Evolutionary conservation across 805 yeast species (phyloP).

Genomic region (Kuraishia floccosa): DNA sequence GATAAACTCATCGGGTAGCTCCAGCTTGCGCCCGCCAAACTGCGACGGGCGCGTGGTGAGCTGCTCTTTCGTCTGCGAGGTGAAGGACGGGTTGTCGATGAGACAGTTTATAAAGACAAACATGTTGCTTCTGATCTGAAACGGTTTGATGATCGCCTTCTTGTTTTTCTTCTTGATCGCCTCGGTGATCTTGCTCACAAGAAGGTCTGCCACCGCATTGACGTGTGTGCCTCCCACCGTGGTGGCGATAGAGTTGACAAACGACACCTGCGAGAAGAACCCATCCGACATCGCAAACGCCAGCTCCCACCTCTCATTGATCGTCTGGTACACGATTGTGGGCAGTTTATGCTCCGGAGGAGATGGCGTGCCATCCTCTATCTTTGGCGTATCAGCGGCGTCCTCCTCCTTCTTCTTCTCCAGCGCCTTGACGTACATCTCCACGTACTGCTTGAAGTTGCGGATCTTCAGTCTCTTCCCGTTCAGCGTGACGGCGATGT

Average conservation of each 20-base stretch:
- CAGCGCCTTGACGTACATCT: conserved; percentile 75
- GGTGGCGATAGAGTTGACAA: conserved; percentile 96
- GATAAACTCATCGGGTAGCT: conserved; percentile 68
- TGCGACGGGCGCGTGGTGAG: conserved; percentile 80
- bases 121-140: conserved; percentile 83
- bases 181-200: conserved; percentile 67
- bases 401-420: conserved; percentile 19
- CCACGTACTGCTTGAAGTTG: conserved; percentile 80
- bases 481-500: conserved; percentile 68
- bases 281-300: conserved; percentile 93
- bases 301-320: conserved; percentile 89
- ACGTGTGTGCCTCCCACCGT: conserved; percentile 97
- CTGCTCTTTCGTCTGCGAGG: conserved; percentile 96
- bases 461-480: conserved; percentile 59
- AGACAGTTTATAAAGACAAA: conserved; percentile 85
- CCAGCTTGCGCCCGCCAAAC: conserved; percentile 75
- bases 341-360: conserved; percentile 26
- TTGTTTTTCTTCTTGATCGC: conserved; percentile 54
- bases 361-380: conserved; percentile 7
- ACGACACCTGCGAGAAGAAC: conserved; percentile 84
- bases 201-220: conserved; percentile 73
- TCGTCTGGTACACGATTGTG: conserved; percentile 64
- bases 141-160: conserved; percentile 67
- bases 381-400: conserved; percentile 1
- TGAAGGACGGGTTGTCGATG: conserved; percentile 93